Evolutionary conservation across 75 land plant species (phyloP), one percentile per base, ranked within the genome.

Genomic region (Pinus tabuliformis): DNA sequence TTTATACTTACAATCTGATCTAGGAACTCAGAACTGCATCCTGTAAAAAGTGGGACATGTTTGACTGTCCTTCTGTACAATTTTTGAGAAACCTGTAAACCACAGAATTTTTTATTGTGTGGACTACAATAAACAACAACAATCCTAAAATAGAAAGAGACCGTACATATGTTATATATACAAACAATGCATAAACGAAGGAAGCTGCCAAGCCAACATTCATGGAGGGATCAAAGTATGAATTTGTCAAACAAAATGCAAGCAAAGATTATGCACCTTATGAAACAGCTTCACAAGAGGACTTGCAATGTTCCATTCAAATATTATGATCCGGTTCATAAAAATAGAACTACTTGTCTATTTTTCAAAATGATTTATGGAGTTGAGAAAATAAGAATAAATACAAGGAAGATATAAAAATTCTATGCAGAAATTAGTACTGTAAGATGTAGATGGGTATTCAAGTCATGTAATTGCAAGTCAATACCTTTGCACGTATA

Each of bases 401-500:
- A 24, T 49, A 73, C 16, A 6, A 14, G 15, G 6, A 22, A 20
- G 9, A 17, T 52, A 18, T 4, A 4, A 21, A 52, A 16, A 39
- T 36, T 66, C 36, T 66, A 42, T 36, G 37, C 3, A 36, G 21
- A 66, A 39, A 18, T 39, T 6, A 66, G 17, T 66, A 33, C 18
- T 36, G 37, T 39, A 16, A 18, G 17, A 8, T 20, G 5, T 17
- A 57, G 4, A 57, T 57, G 58, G 58, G 12, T 3, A 57, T 4
- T 57, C 58, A 62, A 62, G 65, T 62, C 12, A 9, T 62, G 65
- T 22, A 22, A 62, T n/a, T 22, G 24, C n/a, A 62, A 36, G 42
- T 39, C 42, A 58, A 3, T 78, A 87, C 89, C 89, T 87, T 79
- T 20, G 87, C 72, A 56, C 87, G 75, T 12, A 84, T 82, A 33